These are phyloP conservation scores for Komagataella mondaviorum DNA, from an alignment of 805 yeast species.

Conservation along the genomic window DNA sequence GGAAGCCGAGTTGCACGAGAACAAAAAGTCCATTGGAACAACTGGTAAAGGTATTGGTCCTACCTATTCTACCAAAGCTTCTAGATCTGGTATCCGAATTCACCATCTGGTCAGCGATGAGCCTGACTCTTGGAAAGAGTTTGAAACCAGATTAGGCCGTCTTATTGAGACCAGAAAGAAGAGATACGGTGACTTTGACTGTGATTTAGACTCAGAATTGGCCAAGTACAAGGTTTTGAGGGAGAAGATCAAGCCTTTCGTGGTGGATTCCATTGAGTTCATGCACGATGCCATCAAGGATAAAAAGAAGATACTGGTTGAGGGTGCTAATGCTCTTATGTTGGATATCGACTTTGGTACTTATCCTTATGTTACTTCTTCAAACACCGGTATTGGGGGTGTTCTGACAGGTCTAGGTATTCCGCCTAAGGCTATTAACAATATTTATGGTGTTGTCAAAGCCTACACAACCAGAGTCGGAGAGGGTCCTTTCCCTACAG, in stretches of 20 bases:
- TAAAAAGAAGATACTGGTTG: conserved; percentile 81
- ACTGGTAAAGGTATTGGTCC: conserved; percentile 99
- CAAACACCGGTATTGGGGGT: conserved; percentile 95
- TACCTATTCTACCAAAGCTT: conserved; percentile 91
- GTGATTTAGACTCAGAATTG: conserved; percentile 72
- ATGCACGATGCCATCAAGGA: conserved; percentile 64
- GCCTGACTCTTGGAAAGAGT: conserved; percentile 88
- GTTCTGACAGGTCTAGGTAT: conserved; percentile 93
- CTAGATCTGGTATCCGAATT: conserved; percentile 92
- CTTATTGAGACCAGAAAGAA: conserved; percentile 69
- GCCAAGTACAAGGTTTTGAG: conserved; percentile 63
- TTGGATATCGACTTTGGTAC: conserved; percentile 97
- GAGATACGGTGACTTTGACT: conserved; percentile 90
- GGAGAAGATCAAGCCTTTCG: conserved; percentile 73
- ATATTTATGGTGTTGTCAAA: conserved; percentile 91
- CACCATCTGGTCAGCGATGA: conserved; percentile 89
- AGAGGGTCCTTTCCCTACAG: conserved; percentile 98
- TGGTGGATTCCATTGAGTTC: conserved; percentile 81
- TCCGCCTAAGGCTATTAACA: conserved; percentile 76
- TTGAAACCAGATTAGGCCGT: conserved; percentile 64
- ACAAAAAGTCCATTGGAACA: conserved; percentile 87
- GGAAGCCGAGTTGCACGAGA: conserved; percentile 74
- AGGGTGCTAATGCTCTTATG: conserved; percentile 98
- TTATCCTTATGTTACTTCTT: conserved; percentile 93
- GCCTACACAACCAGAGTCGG: conserved; percentile 99